Evolutionary conservation across 257 asterid genomes (phyloP).

Genomic region (Lycium ferocissimum): DNA sequence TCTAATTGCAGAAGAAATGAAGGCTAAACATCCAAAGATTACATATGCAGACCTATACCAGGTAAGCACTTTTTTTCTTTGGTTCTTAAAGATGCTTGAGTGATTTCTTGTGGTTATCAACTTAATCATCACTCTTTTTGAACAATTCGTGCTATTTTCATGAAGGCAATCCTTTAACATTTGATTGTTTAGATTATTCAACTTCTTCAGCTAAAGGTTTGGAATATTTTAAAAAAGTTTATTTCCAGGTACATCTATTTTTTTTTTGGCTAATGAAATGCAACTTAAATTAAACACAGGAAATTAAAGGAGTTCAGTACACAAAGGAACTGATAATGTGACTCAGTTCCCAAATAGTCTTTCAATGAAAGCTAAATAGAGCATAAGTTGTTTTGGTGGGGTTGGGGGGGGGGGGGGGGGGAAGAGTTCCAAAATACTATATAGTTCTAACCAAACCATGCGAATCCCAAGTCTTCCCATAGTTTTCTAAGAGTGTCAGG

Average conservation of each 20-base stretch:
- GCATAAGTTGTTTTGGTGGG: too few relatives aligned
- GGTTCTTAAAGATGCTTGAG: neutral
- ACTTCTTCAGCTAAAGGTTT: neutral
- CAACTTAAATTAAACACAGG: too few relatives aligned
- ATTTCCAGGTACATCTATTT: neutral
- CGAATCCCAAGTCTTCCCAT: too few relatives aligned
- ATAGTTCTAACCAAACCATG: too few relatives aligned
- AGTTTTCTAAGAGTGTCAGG: too few relatives aligned
- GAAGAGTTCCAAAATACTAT: too few relatives aligned
- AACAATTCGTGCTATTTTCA: neutral
- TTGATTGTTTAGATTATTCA: neutral
- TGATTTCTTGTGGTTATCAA: neutral
- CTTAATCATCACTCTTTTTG: neutral
- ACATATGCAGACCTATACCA: conserved; percentile 92
- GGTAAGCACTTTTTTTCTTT: conserved; percentile 44
- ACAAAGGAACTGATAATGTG: too few relatives aligned
- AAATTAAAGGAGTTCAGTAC: too few relatives aligned
- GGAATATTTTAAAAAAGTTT: neutral
- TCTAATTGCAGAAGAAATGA: conserved; percentile 78
- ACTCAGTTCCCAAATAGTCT: too few relatives aligned
- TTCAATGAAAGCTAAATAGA: too few relatives aligned
- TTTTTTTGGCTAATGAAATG: too few relatives aligned
- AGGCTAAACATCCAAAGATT: conserved; percentile 71
- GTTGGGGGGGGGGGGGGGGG: too few relatives aligned
- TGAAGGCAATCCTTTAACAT: neutral